phyloP scores from a whole-genome alignment of 345 rosid genomes.

The Sisymbrium irio region DNA sequence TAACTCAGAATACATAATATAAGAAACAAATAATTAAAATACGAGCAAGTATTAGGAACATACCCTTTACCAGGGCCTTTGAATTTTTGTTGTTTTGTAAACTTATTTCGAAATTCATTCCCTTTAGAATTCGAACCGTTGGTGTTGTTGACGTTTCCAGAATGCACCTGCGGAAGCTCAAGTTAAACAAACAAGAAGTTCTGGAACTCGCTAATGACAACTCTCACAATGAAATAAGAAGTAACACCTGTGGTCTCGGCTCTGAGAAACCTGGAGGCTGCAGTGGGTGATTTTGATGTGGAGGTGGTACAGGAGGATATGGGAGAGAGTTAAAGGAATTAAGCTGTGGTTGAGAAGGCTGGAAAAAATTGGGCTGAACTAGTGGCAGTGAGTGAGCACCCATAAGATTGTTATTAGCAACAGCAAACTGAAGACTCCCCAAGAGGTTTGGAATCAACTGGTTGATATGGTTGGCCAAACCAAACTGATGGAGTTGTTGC shows the following conservation, averaged over 20 bases:
- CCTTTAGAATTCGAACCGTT: slow-evolving; percentile 33
- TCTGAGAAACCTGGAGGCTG: slow-evolving; percentile 28
- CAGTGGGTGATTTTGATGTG: slow-evolving; percentile 30
- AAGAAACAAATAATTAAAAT: neutral
- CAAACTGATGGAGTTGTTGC: slow-evolving; percentile 32
- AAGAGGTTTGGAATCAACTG: slow-evolving; percentile 44
- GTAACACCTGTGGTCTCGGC: slow-evolving; percentile 34
- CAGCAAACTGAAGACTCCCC: slow-evolving; percentile 44
- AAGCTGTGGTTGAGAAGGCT: slow-evolving; percentile 37
- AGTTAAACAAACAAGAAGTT: slow-evolving; percentile 9
- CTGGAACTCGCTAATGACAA: neutral
- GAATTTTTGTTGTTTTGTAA: slow-evolving; percentile 35
- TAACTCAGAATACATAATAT: slow-evolving; percentile 15
- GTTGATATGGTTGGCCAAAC: slow-evolving; percentile 41
- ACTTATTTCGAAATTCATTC: slow-evolving; percentile 42
- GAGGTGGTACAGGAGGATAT: slow-evolving; percentile 21
- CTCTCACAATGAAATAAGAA: neutral
- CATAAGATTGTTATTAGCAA: slow-evolving; percentile 22
- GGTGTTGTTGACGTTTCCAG: slow-evolving; percentile 22
- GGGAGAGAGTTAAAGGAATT: slow-evolving; percentile 30
- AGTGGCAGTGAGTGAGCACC: slow-evolving; percentile 42
- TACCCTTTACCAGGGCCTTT: slow-evolving; percentile 45
- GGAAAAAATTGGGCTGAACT: slow-evolving; percentile 36
- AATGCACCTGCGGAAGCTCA: slow-evolving; percentile 41
- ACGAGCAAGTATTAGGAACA: slow-evolving; percentile 15